phyloP scores from a whole-genome alignment of 108 stramenopile genomes.

The Cylindrotheca closterium region DNA sequence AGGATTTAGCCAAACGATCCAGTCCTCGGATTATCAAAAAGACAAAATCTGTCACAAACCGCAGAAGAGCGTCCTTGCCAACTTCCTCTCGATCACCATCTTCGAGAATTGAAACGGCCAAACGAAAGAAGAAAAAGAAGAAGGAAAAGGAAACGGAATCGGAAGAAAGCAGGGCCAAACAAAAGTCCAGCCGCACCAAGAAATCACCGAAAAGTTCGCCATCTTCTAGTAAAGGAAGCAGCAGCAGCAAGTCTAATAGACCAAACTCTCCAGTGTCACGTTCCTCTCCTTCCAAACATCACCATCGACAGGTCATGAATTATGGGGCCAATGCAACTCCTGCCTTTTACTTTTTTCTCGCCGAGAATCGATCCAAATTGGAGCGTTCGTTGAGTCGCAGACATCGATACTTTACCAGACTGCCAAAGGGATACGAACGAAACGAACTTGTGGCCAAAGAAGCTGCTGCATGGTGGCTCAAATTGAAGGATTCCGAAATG shows the following conservation, averaged over 20 bases:
- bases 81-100: neutral
- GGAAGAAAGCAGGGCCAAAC: too few species aligned
- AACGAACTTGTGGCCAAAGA: slow-evolving; percentile 82
- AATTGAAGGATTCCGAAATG: slow-evolving; percentile 42
- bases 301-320: neutral
- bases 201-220: slow-evolving; percentile 4
- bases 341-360: slow-evolving; percentile 54
- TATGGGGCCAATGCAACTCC: slow-evolving; percentile 33
- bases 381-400: slow-evolving; percentile 57
- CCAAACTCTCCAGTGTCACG: too few species aligned
- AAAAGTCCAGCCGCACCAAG: too few species aligned
- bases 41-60: too few species aligned
- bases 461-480: slow-evolving; percentile 67
- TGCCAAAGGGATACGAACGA: slow-evolving; percentile 61
- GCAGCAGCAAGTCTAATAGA: neutral
- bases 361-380: slow-evolving; percentile 64
- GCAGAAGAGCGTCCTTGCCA: slow-evolving; percentile 10
- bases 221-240: neutral
- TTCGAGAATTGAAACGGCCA: neutral
- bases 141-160: slow-evolving; percentile 4
- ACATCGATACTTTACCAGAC: slow-evolving; percentile 59
- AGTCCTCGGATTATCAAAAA: too few species aligned
- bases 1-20: slow-evolving; percentile 1
- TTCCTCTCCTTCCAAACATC: neutral
- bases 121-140: slow-evolving; percentile 11